Evolutionary conservation across 169 alveolate species (phyloP).

Genomic region (Nephromyces sp.): DNA sequence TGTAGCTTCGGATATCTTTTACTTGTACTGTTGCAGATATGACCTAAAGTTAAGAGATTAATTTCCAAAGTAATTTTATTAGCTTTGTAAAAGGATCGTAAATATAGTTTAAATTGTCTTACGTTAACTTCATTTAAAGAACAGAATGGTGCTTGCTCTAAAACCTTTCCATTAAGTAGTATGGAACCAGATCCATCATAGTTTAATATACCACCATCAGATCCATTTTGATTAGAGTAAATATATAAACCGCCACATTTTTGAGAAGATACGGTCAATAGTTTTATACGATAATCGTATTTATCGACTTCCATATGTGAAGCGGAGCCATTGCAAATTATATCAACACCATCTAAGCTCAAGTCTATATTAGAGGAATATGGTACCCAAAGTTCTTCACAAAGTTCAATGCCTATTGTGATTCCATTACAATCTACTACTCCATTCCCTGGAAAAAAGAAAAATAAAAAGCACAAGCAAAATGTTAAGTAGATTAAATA

Average conservation of each 20-base stretch:
- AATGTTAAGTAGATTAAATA: not conserved
- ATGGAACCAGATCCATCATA: conserved; percentile 66
- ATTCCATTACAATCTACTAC: conserved; percentile 9
- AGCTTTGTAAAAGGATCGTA: not conserved
- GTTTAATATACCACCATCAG: conserved; percentile 73
- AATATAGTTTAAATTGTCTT: no score
- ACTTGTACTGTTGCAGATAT: conserved; percentile 54
- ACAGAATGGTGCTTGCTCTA: conserved; percentile 29
- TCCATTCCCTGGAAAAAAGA: conserved; percentile 3
- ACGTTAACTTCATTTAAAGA: conserved; percentile 40
- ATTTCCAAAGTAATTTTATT: not conserved
- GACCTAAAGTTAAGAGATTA: conserved; percentile 7
- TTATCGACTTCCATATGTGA: conserved; percentile 57
- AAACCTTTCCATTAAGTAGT: conserved; percentile 58
- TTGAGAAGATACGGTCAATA: conserved; percentile 35
- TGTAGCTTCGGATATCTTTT: conserved; percentile 45
- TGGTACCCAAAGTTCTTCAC: conserved; percentile 78
- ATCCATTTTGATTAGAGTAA: conserved; percentile 64
- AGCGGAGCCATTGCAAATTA: conserved; percentile 62
- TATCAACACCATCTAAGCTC: conserved; percentile 64
- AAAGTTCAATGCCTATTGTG: conserved; percentile 59
- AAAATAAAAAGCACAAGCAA: not conserved
- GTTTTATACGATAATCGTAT: conserved; percentile 32
- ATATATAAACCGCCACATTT: conserved; percentile 64
- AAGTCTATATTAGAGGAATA: conserved; percentile 42